Conservation (phyloP, 192 early-diverging fungal species). For the Lobosporangium transversale region DNA sequence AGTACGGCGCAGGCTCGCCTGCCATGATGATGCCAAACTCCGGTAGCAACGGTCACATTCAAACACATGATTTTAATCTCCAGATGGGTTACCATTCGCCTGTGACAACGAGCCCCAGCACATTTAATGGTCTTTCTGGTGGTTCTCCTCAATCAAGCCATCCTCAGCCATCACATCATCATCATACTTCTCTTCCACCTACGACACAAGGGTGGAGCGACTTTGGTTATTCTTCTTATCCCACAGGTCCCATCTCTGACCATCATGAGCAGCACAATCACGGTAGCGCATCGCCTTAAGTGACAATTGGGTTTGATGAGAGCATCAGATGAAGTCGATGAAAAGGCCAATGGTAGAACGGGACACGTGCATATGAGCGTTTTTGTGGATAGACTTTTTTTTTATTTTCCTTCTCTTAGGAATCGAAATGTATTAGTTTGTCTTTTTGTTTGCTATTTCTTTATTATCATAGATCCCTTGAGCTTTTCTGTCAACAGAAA, state of each 20-base stretch:
- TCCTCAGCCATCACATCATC: slow-evolving; percentile 20
- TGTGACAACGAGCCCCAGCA: slow-evolving; percentile 40
- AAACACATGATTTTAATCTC: slow-evolving; percentile 44
- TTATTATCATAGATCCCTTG: slow-evolving; percentile 13
- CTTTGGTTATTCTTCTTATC: slow-evolving; percentile 35
- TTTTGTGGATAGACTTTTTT: not conserved
- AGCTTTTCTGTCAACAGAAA: not conserved
- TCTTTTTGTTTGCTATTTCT: slow-evolving; percentile 1
- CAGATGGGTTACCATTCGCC: slow-evolving; percentile 50
- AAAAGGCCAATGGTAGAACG: not conserved
- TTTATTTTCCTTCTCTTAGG: not conserved
- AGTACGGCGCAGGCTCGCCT: slow-evolving; percentile 38
- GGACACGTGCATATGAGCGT: not conserved
- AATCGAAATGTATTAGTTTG: slow-evolving; percentile 3
- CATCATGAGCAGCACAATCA: slow-evolving; percentile 47
- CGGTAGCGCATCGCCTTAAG: slow-evolving; percentile 45
- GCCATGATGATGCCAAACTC: slow-evolving; percentile 54
- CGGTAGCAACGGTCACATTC: slow-evolving; percentile 31
- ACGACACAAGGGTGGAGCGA: slow-evolving; percentile 48
- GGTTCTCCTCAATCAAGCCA: slow-evolving; percentile 42
- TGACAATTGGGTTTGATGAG: no score
- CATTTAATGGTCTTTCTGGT: slow-evolving; percentile 25
- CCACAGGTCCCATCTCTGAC: slow-evolving; percentile 39
- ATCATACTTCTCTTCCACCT: slow-evolving; percentile 37
- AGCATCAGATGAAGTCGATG: no score